Conservation (phyloP, 768 basidiomycete species). For the Leccinum subgranulosum region DNA sequence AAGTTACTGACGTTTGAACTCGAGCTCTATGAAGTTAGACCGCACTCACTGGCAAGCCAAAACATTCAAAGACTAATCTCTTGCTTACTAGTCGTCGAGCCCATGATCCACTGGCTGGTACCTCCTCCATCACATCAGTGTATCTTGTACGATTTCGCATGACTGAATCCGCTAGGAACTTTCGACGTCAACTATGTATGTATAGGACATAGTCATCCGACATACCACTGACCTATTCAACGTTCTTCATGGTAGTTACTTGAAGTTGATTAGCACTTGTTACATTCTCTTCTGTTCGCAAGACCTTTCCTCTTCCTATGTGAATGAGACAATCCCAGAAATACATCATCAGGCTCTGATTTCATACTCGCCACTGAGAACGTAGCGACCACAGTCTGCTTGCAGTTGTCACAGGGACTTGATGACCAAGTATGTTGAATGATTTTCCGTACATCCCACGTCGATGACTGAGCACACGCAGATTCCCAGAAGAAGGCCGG, state of each 20-base stretch:
- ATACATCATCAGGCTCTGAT: background rate
- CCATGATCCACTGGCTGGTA: no score
- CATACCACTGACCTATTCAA: no score
- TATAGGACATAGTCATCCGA: no score
- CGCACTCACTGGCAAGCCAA: no score
- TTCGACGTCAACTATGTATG: no score
- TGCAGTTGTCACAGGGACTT: background rate
- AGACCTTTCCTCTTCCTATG: background rate
- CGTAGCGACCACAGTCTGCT: background rate
- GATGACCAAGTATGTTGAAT: background rate
- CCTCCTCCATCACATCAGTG: no score
- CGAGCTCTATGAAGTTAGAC: no score
- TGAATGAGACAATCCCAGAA: background rate
- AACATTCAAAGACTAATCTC: no score
- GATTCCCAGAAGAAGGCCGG: background rate
- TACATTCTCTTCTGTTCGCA: background rate
- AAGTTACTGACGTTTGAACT: background rate
- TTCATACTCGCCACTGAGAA: background rate
- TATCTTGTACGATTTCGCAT: no score
- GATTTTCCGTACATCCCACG: background rate
- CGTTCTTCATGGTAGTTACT: background rate
- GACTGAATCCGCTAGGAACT: no score
- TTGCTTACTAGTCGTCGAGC: no score
- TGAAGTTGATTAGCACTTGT: background rate
- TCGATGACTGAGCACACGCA: background rate